Conservation (phyloP, 345 rosid species). For the Bruguiera sexangula region DNA sequence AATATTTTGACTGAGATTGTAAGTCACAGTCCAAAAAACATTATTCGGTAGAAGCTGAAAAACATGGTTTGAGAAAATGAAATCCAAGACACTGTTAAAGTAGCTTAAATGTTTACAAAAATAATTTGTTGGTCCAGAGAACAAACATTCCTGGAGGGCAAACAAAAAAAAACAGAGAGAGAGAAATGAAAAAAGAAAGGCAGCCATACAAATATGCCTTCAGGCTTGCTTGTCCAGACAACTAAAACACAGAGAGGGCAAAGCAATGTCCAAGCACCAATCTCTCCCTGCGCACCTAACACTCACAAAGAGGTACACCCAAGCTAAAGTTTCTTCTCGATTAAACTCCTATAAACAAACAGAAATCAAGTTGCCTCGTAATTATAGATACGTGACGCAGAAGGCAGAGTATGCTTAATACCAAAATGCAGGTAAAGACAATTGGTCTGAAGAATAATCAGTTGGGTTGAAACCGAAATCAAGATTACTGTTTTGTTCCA, state of each 20-base stretch:
- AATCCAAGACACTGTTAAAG: too few relatives aligned
- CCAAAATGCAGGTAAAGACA: slow-evolving; percentile 1
- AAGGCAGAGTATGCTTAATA: background rate
- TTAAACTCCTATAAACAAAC: slow-evolving; percentile 63
- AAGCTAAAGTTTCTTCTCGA: slow-evolving; percentile 90
- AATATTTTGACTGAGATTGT: too few relatives aligned
- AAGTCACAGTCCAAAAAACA: too few relatives aligned
- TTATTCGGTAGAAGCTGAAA: too few relatives aligned
- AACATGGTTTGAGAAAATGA: too few relatives aligned
- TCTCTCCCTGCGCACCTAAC: slow-evolving; percentile 67
- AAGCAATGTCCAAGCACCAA: slow-evolving; percentile 86
- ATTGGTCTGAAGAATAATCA: too few relatives aligned
- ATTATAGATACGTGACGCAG: background rate
- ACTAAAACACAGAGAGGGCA: slow-evolving; percentile 72
- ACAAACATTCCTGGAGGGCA: background rate
- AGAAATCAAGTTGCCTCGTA: slow-evolving; percentile 2
- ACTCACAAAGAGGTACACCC: slow-evolving; percentile 85
- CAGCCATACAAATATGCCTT: background rate
- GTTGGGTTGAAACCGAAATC: too few relatives aligned
- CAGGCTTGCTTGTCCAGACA: slow-evolving; percentile 71
- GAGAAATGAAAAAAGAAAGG: background rate
- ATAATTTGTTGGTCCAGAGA: too few relatives aligned
- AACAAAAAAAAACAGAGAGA: background rate
- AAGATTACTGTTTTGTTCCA: too few relatives aligned
- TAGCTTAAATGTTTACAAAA: too few relatives aligned